Conservation (phyloP, 2,329 filamentous ascomycete genomes). For the Sphaerostilbella broomeana region DNA sequence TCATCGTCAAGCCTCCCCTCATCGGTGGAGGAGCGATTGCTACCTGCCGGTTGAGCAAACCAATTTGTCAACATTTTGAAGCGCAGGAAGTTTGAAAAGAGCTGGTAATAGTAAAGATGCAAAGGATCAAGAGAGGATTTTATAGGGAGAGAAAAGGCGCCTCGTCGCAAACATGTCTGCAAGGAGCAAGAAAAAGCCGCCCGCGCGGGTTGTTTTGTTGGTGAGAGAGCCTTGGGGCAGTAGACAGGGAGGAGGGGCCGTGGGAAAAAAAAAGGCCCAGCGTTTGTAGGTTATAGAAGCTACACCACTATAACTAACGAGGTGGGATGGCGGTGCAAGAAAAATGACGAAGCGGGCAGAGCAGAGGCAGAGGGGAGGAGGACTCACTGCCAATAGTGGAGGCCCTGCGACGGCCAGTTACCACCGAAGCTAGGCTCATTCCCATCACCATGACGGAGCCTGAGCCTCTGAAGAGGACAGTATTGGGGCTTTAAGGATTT, state of each 20-base stretch:
- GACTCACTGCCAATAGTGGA: constrained; percentile 10
- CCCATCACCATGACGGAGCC: constrained; percentile 3
- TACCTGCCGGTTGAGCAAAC: constrained; percentile 36
- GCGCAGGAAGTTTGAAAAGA: constrained; percentile 9
- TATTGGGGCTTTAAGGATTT: no score
- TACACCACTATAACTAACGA: no score
- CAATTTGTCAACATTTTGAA: constrained; percentile 37
- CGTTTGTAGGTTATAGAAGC: no score
- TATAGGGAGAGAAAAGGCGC: no score
- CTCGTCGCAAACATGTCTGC: no score
- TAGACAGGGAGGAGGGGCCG: constrained; percentile 2
- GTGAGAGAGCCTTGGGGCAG: no score
- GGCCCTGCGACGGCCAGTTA: constrained; percentile 12
- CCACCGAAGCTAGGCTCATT: constrained; percentile 12
- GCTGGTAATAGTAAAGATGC: constrained; percentile 11
- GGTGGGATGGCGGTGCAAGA: no score
- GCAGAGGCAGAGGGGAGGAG: no score
- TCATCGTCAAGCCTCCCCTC: constrained; percentile 43
- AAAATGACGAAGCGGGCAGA: no score
- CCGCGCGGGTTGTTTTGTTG: no score
- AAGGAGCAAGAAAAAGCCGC: no score
- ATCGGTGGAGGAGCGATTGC: constrained; percentile 53
- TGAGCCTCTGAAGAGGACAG: no score
- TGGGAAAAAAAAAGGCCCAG: background rate
- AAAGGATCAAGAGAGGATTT: constrained; percentile 12